phyloP scores from a whole-genome alignment of 2,329 filamentous ascomycete genomes.

The Alternaria gaisen region DNA sequence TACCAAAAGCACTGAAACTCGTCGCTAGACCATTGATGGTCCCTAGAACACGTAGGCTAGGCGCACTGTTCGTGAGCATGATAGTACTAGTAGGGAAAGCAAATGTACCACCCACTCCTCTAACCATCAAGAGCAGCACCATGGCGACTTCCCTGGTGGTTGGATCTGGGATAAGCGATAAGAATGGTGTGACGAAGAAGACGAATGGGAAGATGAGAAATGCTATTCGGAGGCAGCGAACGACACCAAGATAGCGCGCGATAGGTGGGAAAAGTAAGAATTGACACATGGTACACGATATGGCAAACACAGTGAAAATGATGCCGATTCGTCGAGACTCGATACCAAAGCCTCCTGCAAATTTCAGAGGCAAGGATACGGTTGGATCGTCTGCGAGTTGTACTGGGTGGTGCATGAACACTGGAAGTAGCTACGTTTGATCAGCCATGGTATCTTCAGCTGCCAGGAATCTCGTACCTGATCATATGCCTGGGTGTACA shows the following conservation, averaged over 20 bases:
- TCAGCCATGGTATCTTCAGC: slow-evolving; percentile 12
- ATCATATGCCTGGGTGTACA: slow-evolving; percentile 86
- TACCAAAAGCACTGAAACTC: slow-evolving; percentile 79
- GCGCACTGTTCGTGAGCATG: slow-evolving; percentile 85
- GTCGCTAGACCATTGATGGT: slow-evolving; percentile 93
- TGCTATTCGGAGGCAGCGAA: slow-evolving; percentile 76
- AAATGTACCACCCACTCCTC: slow-evolving; percentile 80
- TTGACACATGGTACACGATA: slow-evolving; percentile 81
- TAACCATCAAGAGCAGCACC: slow-evolving; percentile 73
- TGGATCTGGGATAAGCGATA: slow-evolving; percentile 66
- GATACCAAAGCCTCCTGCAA: slow-evolving; percentile 81
- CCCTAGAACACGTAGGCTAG: slow-evolving; percentile 77
- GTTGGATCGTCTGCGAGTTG: slow-evolving; percentile 63
- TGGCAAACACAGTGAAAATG: slow-evolving; percentile 84
- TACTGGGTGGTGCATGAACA: slow-evolving; percentile 82
- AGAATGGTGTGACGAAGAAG: slow-evolving; percentile 85
- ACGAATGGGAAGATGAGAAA: slow-evolving; percentile 74
- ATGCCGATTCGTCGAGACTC: slow-evolving; percentile 79
- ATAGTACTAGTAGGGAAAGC: slow-evolving; percentile 91
- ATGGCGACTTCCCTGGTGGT: slow-evolving; percentile 67
- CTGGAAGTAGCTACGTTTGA: slow-evolving; percentile 69
- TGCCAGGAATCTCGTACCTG: slow-evolving; percentile 56
- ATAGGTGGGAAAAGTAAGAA: slow-evolving; percentile 84
- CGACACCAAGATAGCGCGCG: slow-evolving; percentile 75
- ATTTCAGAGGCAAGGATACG: slow-evolving; percentile 77